Conservation (phyloP, 1,284 basidiomycete genomes). For the Marasmius fiardii region DNA sequence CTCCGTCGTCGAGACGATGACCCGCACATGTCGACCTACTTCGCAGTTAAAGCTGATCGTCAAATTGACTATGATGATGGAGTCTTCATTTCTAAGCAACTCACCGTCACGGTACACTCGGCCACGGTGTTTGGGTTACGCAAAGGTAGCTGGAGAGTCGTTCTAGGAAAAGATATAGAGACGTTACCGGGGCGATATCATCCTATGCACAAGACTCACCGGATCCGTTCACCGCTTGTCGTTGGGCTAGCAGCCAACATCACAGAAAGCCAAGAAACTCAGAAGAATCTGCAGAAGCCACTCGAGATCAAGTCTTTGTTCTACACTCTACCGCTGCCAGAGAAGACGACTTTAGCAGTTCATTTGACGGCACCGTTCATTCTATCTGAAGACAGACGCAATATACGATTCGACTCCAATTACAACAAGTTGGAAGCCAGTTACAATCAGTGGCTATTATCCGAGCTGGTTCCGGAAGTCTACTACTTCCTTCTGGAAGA, state of each 20-base stretch:
- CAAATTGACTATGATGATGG: neutral
- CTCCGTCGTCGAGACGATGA: conserved; percentile 6
- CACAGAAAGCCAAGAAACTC: conserved; percentile 6
- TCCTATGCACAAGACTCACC: neutral
- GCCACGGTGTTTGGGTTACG: too few species aligned
- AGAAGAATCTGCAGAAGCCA: neutral
- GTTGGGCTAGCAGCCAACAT: neutral
- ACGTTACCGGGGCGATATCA: neutral
- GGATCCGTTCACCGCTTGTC: neutral
- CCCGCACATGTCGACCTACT: neutral
- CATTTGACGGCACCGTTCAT: conserved; percentile 30
- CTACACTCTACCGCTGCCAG: conserved; percentile 27
- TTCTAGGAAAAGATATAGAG: neutral
- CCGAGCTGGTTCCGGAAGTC: conserved; percentile 28
- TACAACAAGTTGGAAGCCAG: conserved; percentile 29
- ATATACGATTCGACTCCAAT: conserved; percentile 23
- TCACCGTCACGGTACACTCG: neutral
- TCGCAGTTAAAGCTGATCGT: neutral
- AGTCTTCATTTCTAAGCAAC: neutral
- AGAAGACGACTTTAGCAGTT: conserved; percentile 23
- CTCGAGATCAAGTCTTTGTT: conserved; percentile 13
- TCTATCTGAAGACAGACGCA: conserved; percentile 27
- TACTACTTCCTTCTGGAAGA: conserved; percentile 33
- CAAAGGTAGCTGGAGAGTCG: neutral
- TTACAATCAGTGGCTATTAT: conserved; percentile 42